Evolutionary conservation across 2,329 filamentous ascomycete species (phyloP).

Genomic region (Fusarium ambrosium): DNA sequence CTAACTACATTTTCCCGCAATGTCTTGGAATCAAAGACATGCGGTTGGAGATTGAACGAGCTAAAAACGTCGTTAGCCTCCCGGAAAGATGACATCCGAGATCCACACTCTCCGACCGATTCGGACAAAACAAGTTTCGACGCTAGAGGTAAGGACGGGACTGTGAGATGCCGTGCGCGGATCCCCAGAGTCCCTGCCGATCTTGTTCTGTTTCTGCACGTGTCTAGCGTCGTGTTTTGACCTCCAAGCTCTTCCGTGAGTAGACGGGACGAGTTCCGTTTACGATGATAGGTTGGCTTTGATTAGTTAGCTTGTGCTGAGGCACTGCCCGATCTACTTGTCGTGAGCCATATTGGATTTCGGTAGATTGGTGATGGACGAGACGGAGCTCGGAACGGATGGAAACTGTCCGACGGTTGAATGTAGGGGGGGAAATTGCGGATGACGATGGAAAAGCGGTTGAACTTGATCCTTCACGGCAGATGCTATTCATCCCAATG

Average conservation of each 20-base stretch:
- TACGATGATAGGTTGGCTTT: neutral
- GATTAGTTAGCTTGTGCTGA: neutral
- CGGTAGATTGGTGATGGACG: constrained; percentile 1
- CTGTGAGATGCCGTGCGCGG: constrained; percentile 16
- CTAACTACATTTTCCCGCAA: neutral
- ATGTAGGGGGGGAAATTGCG: neutral
- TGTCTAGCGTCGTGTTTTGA: neutral
- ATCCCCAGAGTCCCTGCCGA: constrained; percentile 29
- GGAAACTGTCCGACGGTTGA: constrained; percentile 8
- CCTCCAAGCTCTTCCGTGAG: neutral
- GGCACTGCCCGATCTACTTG: neutral
- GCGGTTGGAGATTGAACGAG: neutral
- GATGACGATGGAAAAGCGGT: neutral
- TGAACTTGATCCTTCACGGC: neutral
- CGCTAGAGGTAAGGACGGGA: constrained; percentile 22
- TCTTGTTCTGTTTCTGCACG: constrained; percentile 6
- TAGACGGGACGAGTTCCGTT: neutral
- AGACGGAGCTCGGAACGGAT: constrained; percentile 12
- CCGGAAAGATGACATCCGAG: constrained; percentile 23
- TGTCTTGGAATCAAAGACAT: constrained; percentile 22
- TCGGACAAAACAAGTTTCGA: constrained; percentile 6
- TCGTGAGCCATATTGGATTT: neutral
- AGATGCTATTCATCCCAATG: no score
- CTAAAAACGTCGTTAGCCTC: constrained; percentile 20
- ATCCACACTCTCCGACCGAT: constrained; percentile 1